Base-by-base conservation (phyloP, 2,329 filamentous ascomycete species). In the Diaporthe longicolla region DNA sequence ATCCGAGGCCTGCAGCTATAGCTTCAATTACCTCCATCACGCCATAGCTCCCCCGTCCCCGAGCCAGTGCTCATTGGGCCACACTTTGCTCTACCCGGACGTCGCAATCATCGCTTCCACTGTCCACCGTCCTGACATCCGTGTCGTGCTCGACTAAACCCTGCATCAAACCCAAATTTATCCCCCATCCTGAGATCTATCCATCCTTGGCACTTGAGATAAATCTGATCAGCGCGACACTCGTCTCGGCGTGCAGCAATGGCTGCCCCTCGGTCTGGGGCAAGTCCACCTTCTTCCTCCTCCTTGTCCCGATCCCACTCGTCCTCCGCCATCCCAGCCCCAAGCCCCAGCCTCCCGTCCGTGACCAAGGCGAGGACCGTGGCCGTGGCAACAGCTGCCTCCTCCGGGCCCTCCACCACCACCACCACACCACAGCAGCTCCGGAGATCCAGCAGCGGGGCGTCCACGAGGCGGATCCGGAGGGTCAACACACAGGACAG, bases 401-500 rank as follows among this genome's bases (percentile, higher is more conserved):
- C 70, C 26, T 40, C 71, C 17, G 55, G 21, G 11, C 45, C 52
- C 19, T 40, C 59, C 21, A 54, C 50, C 37, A 17, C 50, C 37
- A 17, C 48, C 65, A 40, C 13, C 11, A 50, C 73, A 21, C 66
- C 74, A 24, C 66, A 69, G n/a, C 74, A 76, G 70, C 66, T 73
- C 69, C 74, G 74, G 21, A 72, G 73, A 40, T 37, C 74, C 29
- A 75, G 66, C 70, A 73, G 72, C 48, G 73, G 70, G 11, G 57
- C 40, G 10, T 70, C 50, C 15, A 37, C 73, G 63, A 74, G 71
- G 55, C 71, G 74, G 24, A 57, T 68, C n/a, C 72, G 78, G 35
- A 77, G 79, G 48, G 77, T 68, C 76, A 80, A 81, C 17, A 79
- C 80, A 9, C 79, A 80, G 69, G 80, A 81, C 37, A 79, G 81